These are phyloP conservation scores for Isoetes taiwanensis DNA, from an alignment of 75 land plant genomes.

Conservation along the genomic window DNA sequence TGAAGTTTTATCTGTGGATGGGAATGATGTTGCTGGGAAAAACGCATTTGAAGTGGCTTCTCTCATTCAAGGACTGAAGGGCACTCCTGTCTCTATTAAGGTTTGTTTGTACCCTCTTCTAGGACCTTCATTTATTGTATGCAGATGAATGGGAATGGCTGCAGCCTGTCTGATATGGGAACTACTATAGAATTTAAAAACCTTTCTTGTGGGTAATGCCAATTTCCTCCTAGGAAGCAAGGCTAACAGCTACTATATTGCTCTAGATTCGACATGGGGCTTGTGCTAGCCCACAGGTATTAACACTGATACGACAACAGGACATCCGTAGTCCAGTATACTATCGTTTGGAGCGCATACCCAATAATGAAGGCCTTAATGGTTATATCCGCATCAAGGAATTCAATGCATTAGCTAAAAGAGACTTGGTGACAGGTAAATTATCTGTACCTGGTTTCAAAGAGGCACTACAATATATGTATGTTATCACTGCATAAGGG, in stretches of 20 bases:
- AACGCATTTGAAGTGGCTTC: constrained; percentile 91
- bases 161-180: no score
- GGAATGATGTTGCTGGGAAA: constrained; percentile 57
- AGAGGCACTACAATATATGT: no score
- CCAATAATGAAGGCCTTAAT: constrained; percentile 30
- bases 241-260: no score
- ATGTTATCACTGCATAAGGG: no score
- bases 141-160: no score
- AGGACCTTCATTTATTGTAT: not conserved
- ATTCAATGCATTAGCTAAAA: constrained; percentile 90
- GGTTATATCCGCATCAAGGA: constrained; percentile 88
- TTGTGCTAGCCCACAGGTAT: constrained; percentile 50
- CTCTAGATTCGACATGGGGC: constrained; percentile 64
- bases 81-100: constrained; percentile 78
- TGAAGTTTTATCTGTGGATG: constrained; percentile 80
- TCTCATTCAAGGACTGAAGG: constrained; percentile 80
- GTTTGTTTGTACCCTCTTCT: constrained; percentile 21
- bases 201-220: no score
- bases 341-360: constrained; percentile 59
- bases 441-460: not conserved
- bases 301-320: constrained; percentile 53
- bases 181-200: no score
- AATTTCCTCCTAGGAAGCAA: no score
- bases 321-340: constrained; percentile 71
- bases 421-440: constrained; percentile 74